Evolutionary conservation across 2,329 filamentous ascomycete species (phyloP).

Genomic region (Paraphaeosphaeria minitans): DNA sequence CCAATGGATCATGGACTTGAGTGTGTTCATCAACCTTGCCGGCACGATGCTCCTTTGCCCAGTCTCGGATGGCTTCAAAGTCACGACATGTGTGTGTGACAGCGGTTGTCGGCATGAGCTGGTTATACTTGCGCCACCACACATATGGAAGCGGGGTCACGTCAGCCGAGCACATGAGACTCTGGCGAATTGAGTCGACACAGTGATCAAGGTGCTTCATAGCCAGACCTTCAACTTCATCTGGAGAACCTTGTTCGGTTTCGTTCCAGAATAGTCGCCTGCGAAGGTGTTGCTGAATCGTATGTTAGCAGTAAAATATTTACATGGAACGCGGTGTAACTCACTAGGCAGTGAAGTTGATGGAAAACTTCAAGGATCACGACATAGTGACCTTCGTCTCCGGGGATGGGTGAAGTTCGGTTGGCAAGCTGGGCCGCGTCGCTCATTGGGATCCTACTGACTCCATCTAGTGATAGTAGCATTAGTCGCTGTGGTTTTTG

Average conservation of each 20-base stretch:
- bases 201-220: slow-evolving; percentile 14
- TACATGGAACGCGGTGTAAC: neutral
- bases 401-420: slow-evolving; percentile 8
- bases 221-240: neutral
- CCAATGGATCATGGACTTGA: slow-evolving; percentile 6
- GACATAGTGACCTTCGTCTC: slow-evolving; percentile 6
- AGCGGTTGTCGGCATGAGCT: neutral
- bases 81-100: slow-evolving; percentile 12
- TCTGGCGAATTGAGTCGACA: slow-evolving; percentile 12
- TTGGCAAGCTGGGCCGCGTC: slow-evolving; percentile 10
- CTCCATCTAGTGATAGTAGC: neutral
- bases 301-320: neutral
- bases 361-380: slow-evolving; percentile 10
- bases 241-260: neutral
- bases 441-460: slow-evolving; percentile 3
- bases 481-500: neutral
- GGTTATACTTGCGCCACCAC: slow-evolving; percentile 3
- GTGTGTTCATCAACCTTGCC: neutral
- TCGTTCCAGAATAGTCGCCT: slow-evolving; percentile 8
- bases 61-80: slow-evolving; percentile 11
- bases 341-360: slow-evolving; percentile 12
- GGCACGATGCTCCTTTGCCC: slow-evolving; percentile 4
- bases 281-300: slow-evolving; percentile 5
- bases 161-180: slow-evolving; percentile 12
- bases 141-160: slow-evolving; percentile 6